Percentiles rank a stretch among this genome's conserved stretches.
Evolutionary conservation across 768 basidiomycete genomes (phyloP).

Genomic region (Postia placenta): DNA sequence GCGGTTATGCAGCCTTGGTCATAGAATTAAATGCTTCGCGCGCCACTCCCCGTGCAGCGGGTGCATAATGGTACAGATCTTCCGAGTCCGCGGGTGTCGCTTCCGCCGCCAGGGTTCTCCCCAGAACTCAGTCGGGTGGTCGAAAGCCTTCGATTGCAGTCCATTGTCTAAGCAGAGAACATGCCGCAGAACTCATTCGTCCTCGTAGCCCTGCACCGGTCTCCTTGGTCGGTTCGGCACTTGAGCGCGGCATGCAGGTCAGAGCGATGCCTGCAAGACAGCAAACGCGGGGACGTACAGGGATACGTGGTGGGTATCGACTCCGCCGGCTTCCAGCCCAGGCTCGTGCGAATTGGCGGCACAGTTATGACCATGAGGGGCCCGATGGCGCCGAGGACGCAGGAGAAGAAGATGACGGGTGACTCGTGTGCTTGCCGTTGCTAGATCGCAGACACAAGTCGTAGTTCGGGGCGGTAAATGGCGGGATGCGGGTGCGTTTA

Average conservation of each 20-base stretch:
- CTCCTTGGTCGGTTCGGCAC: constrained; percentile 70
- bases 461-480: background rate
- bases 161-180: background rate
- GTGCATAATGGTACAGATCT: too few relatives aligned
- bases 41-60: too few relatives aligned
- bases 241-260: constrained; percentile 18
- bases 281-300: constrained; percentile 38
- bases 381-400: constrained; percentile 66
- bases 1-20: too few relatives aligned
- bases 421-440: constrained; percentile 89
- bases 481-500: background rate
- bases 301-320: constrained; percentile 75
- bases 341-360: constrained; percentile 72
- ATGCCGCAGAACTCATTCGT: constrained; percentile 30
- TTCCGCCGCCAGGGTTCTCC: too few relatives aligned
- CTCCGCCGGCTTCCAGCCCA: constrained; percentile 69
- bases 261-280: background rate
- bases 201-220: constrained; percentile 71
- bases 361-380: constrained; percentile 67
- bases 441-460: constrained; percentile 31
- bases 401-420: constrained; percentile 87
- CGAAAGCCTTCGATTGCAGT: too few relatives aligned
- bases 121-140: too few relatives aligned
- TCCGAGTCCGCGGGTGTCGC: too few relatives aligned
- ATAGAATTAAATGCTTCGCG: too few relatives aligned